phyloP scores from a whole-genome alignment of 768 basidiomycete genomes.

The Leucocoprinus leucothites region DNA sequence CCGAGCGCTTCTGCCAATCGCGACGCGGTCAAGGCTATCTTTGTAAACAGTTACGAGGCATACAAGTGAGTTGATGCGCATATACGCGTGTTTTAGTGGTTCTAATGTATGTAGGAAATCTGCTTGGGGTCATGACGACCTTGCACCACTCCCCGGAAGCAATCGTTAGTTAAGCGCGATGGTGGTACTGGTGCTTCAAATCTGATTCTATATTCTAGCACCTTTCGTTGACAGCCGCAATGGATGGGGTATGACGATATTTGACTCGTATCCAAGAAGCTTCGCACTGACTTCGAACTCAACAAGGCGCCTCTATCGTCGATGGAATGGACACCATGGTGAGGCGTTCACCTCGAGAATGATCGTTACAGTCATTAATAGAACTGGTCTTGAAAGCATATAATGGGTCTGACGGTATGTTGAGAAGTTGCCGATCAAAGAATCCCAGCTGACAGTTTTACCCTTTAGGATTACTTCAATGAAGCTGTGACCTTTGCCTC shows the following conservation, averaged over 20 bases:
- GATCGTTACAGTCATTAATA: too few relatives aligned
- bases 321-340: conserved; percentile 66
- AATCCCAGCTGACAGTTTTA: not conserved
- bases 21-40: conserved; percentile 45
- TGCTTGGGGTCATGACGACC: conserved; percentile 61
- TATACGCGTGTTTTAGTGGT: not conserved
- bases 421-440: too few relatives aligned
- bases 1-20: too few relatives aligned
- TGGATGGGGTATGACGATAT: conserved; percentile 36
- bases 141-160: conserved; percentile 50
- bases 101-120: conserved; percentile 34
- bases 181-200: not conserved
- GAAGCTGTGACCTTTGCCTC: conserved; percentile 53
- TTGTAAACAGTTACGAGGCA: conserved; percentile 47
- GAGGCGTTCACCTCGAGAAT: too few relatives aligned
- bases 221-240: conserved; percentile 37
- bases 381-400: too few relatives aligned
- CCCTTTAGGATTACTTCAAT: conserved; percentile 57
- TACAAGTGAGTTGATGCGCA: conserved; percentile 46
- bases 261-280: too few relatives aligned
- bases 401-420: conserved; percentile 53
- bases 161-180: conserved; percentile 29
- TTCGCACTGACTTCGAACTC: too few relatives aligned
- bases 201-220: conserved; percentile 9
- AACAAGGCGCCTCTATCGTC: conserved; percentile 63